A percentile compares a stretch with the other conserved stretches of the same genome.
phyloP scores from a whole-genome alignment of 352 stramenopile genomes.

The Phytophthora pseudosyringae region DNA sequence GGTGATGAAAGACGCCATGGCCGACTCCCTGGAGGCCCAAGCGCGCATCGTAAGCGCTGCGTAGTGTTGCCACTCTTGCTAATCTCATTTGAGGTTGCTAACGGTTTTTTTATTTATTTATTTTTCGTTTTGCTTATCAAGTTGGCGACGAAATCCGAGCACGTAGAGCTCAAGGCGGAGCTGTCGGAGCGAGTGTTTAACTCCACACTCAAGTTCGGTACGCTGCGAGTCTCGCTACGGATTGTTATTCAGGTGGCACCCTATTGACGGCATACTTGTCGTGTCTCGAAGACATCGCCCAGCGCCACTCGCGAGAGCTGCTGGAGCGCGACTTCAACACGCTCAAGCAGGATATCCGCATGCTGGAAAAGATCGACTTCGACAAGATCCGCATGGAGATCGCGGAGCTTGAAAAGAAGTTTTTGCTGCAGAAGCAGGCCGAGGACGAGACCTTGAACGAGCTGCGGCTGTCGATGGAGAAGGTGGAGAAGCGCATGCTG shows the following conservation, averaged over 20 bases:
- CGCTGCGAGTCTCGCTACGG: conserved; percentile 6
- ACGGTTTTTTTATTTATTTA: not conserved
- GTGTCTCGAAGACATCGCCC: conserved; percentile 73
- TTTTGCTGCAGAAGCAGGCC: conserved; percentile 88
- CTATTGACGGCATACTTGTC: conserved; percentile 5
- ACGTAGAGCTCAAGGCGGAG: conserved; percentile 86
- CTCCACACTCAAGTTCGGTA: conserved; percentile 91
- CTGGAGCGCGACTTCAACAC: conserved; percentile 91
- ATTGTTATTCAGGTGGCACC: not conserved
- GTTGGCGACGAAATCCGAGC: conserved; percentile 88
- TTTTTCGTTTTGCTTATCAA: conserved; percentile 25
- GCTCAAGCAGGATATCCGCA: conserved; percentile 90
- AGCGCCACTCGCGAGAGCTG: conserved; percentile 88
- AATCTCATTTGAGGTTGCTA: not conserved
- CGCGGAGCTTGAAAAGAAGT: conserved; percentile 89
- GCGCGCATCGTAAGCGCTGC: conserved; percentile 60
- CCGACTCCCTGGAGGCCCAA: conserved; percentile 76
- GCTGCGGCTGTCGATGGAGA: conserved; percentile 88
- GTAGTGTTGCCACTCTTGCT: not conserved
- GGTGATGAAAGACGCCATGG: conserved; percentile 86
- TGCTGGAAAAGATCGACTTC: conserved; percentile 92
- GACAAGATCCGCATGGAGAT: conserved; percentile 91
- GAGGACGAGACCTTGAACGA: conserved; percentile 90
- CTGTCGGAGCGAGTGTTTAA: conserved; percentile 90
- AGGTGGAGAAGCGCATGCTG: conserved; percentile 90